A percentile compares a stretch with the other conserved stretches of the same genome.
Evolutionary conservation across 495 filamentous ascomycete species (phyloP).

Genomic region (Talaromyces liani): DNA sequence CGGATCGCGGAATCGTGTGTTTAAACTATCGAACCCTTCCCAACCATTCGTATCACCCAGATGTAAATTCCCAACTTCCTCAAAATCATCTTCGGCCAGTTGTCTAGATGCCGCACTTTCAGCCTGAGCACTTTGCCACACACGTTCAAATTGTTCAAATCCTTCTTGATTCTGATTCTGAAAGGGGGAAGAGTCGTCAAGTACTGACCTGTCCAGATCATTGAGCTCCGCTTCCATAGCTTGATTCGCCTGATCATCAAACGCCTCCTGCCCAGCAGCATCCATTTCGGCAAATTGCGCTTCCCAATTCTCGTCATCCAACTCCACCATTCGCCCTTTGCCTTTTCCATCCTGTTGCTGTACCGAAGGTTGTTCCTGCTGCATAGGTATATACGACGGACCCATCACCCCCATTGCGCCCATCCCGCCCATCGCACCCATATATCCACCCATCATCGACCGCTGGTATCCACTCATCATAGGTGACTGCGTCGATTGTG

Average conservation of each 20-base stretch:
- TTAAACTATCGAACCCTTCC: slow-evolving; percentile 62
- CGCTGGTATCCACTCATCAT: slow-evolving; percentile 51
- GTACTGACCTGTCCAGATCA: slow-evolving; percentile 80
- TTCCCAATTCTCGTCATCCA: slow-evolving; percentile 93
- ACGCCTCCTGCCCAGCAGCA: slow-evolving; percentile 51
- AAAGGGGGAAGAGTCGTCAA: not conserved
- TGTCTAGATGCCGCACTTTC: slow-evolving; percentile 64
- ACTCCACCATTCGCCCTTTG: slow-evolving; percentile 83
- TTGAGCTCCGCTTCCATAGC: slow-evolving; percentile 87
- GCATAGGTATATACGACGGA: slow-evolving; percentile 29
- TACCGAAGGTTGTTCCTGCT: slow-evolving; percentile 41
- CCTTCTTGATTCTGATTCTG: slow-evolving; percentile 27
- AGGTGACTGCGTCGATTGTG: slow-evolving; percentile 31
- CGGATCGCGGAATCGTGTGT: slow-evolving; percentile 57
- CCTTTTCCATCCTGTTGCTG: slow-evolving; percentile 59
- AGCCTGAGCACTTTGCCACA: slow-evolving; percentile 82
- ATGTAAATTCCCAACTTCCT: slow-evolving; percentile 47
- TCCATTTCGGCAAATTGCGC: slow-evolving; percentile 89
- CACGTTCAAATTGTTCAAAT: slow-evolving; percentile 77
- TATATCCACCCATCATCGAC: slow-evolving; percentile 53
- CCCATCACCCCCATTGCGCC: slow-evolving; percentile 37
- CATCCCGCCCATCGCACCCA: slow-evolving; percentile 44
- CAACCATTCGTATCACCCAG: slow-evolving; percentile 63
- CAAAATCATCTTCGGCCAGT: slow-evolving; percentile 53
- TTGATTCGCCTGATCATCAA: slow-evolving; percentile 63